Evolutionary conservation across 2,329 filamentous ascomycete genomes (phyloP).

Genomic region (Reticulascus tulasneorum): DNA sequence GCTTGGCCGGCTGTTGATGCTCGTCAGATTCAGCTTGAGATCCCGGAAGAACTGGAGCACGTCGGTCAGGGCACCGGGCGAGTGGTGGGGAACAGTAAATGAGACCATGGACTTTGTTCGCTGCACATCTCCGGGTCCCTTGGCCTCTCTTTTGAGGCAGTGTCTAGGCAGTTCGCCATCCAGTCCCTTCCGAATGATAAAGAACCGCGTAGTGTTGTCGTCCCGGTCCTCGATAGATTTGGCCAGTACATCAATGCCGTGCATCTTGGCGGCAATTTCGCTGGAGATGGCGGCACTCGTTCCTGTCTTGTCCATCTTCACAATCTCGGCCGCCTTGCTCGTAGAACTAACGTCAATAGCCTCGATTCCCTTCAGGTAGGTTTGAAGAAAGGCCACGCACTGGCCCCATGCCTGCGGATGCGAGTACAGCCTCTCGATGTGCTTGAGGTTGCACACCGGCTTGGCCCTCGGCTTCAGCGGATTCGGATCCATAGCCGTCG

Average conservation of each 20-base stretch:
- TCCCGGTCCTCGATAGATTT: constrained; percentile 66
- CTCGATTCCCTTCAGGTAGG: constrained; percentile 69
- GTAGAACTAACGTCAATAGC: constrained; percentile 82
- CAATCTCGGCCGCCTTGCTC: constrained; percentile 77
- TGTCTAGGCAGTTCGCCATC: constrained; percentile 11
- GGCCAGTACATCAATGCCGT: constrained; percentile 66
- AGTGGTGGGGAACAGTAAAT: constrained; percentile 75
- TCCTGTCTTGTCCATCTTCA: constrained; percentile 53
- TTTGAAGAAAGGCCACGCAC: constrained; percentile 70
- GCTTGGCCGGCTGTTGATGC: constrained; percentile 83
- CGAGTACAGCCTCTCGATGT: constrained; percentile 77
- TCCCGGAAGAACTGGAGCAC: constrained; percentile 74
- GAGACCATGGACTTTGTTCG: constrained; percentile 69
- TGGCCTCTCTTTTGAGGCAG: constrained; percentile 4
- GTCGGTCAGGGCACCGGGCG: constrained; percentile 78
- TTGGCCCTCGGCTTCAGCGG: constrained; percentile 40
- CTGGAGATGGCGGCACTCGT: constrained; percentile 75
- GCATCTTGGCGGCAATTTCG: constrained; percentile 64
- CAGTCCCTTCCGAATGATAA: constrained; percentile 52
- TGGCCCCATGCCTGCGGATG: constrained; percentile 96
- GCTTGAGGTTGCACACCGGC: constrained; percentile 48
- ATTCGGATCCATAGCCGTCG: constrained; percentile 41
- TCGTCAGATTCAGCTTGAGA: constrained; percentile 76
- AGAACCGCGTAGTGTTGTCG: constrained; percentile 77
- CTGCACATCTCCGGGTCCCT: not conserved